Base-by-base conservation (phyloP, 1,284 basidiomycete genomes). In the Xerocomus nothofagi region DNA sequence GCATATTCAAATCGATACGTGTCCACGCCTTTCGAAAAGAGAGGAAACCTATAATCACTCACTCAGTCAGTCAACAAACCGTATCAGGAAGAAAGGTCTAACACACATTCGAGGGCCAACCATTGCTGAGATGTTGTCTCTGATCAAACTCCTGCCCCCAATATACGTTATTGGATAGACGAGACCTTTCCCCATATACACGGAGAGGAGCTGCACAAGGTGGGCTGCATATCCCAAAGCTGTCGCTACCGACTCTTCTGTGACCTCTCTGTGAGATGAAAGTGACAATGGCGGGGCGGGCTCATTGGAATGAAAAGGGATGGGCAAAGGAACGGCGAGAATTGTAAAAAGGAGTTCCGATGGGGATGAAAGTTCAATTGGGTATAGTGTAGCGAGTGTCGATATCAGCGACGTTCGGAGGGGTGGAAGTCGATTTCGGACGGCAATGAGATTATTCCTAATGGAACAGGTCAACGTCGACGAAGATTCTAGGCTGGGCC, bases 1-100 rank as follows among this genome's bases (percentile, higher is more conserved):
- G 88, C 97, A 71, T 99, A 99, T 67, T 99, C 96, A 68, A 97
- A 99, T 24, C 97, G 80, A 71, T 98, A 98, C 34, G 86, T 86
- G 67, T 99, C 97, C 49, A 98, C 93, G 10, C 94, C 93, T 69
- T 85, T 91, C 0, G 90, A 88, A 66, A 94, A 98, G 30, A 99
- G 74, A 10, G 96, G 95, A 67, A 97, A 98, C 77, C 93, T 94
- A 58, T 39, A 57, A 54, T n/a, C n/a, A n/a, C n/a, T n/a, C n/a
- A n/a, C 48, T 27, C 20, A n/a, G 47, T 58, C 44, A 62, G 47
- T 50, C 33, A 23, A 42, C 9, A 36, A 39, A 31, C 42, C 44
- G 37, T 32, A 24, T 50, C 31, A n/a, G 38, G 48, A 47, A 42
- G 21, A 50, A 40, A 43, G 31, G 30, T 40, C 39, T 47, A 8